phyloP scores from a whole-genome alignment of 1,139 yeast species.

The Yamadazyma jaroonii region DNA sequence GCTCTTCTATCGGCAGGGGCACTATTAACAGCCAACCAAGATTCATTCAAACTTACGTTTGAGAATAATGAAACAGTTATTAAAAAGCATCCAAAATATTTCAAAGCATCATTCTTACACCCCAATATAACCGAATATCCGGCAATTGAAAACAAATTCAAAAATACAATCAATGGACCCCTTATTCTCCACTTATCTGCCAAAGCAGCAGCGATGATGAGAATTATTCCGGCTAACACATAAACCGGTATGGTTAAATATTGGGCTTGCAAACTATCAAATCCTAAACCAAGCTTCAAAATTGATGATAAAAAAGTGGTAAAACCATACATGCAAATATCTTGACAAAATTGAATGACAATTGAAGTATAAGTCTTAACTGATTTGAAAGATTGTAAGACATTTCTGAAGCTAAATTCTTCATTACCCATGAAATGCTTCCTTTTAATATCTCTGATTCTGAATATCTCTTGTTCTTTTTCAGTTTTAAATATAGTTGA shows the following conservation, averaged over 20 bases:
- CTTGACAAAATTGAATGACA: constrained; percentile 45
- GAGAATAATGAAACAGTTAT: constrained; percentile 37
- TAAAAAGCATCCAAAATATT: constrained; percentile 48
- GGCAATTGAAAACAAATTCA: constrained; percentile 28
- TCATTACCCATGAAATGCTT: constrained; percentile 24
- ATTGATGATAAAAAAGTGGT: constrained; percentile 49
- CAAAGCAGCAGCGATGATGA: constrained; percentile 30
- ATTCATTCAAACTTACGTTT: constrained; percentile 40
- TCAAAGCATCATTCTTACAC: constrained; percentile 26
- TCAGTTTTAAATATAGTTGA: constrained; percentile 18
- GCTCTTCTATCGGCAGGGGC: constrained; percentile 47
- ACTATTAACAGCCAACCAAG: constrained; percentile 44
- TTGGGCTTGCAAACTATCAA: constrained; percentile 41
- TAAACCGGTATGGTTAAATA: constrained; percentile 50
- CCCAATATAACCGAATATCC: constrained; percentile 40
- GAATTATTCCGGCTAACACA: constrained; percentile 38
- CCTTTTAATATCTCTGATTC: constrained; percentile 22
- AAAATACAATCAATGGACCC: constrained; percentile 17
- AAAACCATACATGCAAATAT: constrained; percentile 44
- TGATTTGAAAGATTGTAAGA: constrained; percentile 35
- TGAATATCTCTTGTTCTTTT: constrained; percentile 23
- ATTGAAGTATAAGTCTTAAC: constrained; percentile 37
- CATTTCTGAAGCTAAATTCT: constrained; percentile 39
- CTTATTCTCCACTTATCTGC: constrained; percentile 32
- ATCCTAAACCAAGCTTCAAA: constrained; percentile 41